These are phyloP conservation scores for Escovopsis sp. DNA, from an alignment of 2,329 filamentous ascomycete species.

Conservation along the genomic window DNA sequence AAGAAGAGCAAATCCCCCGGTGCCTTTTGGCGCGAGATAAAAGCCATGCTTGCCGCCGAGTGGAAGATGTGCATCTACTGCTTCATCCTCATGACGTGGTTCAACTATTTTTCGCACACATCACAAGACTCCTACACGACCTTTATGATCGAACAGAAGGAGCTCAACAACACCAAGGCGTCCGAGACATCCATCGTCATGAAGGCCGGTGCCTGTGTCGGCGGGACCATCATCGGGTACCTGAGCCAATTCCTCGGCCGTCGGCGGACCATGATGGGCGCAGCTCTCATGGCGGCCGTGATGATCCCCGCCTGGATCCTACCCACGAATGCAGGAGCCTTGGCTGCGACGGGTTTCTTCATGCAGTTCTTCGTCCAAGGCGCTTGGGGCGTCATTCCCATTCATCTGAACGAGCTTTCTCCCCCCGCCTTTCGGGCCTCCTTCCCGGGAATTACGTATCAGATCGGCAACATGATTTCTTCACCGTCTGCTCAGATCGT, in stretches of 20 bases:
- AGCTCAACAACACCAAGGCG: slow-evolving; percentile 46
- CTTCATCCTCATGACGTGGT: slow-evolving; percentile 64
- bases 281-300: slow-evolving; percentile 42
- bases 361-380: slow-evolving; percentile 55
- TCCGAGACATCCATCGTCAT: slow-evolving; percentile 67
- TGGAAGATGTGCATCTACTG: slow-evolving; percentile 71
- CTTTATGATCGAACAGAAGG: slow-evolving; percentile 62
- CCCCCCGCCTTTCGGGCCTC: slow-evolving; percentile 55
- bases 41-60: slow-evolving; percentile 50
- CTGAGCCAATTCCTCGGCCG: slow-evolving; percentile 62
- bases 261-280: slow-evolving; percentile 49
- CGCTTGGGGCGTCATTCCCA: slow-evolving; percentile 54
- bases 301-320: slow-evolving; percentile 60
- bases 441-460: slow-evolving; percentile 58
- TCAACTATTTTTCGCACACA: slow-evolving; percentile 63
- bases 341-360: slow-evolving; percentile 53
- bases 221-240: slow-evolving; percentile 60
- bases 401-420: slow-evolving; percentile 60
- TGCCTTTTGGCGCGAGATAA: slow-evolving; percentile 56
- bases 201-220: slow-evolving; percentile 64
- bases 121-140: slow-evolving; percentile 72
- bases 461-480: slow-evolving; percentile 62
- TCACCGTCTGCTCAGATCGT: slow-evolving; percentile 63
- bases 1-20: slow-evolving; percentile 30
- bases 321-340: slow-evolving; percentile 39